Evolutionary conservation across 1,284 basidiomycete genomes (phyloP), one percentile per base, ranked within the genome.

Genomic region (Cerioporus squamosus): DNA sequence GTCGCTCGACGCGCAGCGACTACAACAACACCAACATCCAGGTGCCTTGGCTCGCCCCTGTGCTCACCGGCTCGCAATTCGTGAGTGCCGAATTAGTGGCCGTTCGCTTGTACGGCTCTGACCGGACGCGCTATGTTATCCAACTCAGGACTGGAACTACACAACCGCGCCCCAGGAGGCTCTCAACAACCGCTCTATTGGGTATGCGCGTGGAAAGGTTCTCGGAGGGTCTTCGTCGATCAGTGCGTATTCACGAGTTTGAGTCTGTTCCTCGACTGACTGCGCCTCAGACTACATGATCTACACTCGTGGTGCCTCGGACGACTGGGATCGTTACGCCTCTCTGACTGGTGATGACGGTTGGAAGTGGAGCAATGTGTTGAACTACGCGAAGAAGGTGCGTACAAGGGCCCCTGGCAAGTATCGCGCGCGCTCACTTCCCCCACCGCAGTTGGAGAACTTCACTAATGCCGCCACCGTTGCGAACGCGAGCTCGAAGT

Each of bases 161-260:
- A 70, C 66, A 6, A 65, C 61, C 8, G 54, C 60, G 2, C 63
- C 66, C 4, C 69, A 70, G 51, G 24, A 45, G 8, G 68, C 60
- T 12, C 51, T 70, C 15, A 42, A 74, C 70, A 47, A 74, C 69
- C 61, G 70, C 2, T 36, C 47, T 3, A 29, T 70, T 1, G 51
- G 44, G 17, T 72, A 68, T 44, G 59, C 70, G 7, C 49, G 70
- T 10, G 70, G 70, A 2, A 55, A 63, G 24, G 60, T 68, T 3
- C 59, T 72, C 6, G 70, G 70, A 2, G 70, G 70, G 3, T 63
- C 57, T 18, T 68, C 62, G 22, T 58, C 65, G 33, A 66, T 68
- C 45, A 71, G 69, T 70, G 36, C 43, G 66, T 57, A 20, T 23
- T 39, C 7, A n/a, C 7, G 10, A 5, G 9, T 12, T 10, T 15